Evolutionary conservation across 2,329 filamentous ascomycete genomes (phyloP).

Genomic region (Hymenoscyphus infarciens): DNA sequence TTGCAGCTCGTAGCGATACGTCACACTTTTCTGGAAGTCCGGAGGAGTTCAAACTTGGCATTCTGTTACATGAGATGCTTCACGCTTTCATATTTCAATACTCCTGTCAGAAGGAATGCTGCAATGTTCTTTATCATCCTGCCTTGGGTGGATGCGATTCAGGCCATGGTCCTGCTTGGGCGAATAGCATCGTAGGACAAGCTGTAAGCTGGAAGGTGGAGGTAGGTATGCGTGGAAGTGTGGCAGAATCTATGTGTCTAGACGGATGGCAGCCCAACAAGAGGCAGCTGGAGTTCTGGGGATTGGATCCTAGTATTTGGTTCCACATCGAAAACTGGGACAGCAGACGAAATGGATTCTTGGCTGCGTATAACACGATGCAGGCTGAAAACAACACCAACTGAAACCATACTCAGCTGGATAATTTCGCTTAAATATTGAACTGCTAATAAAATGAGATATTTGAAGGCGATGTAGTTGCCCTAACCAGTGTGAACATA

Average conservation of each 20-base stretch:
- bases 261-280: background rate
- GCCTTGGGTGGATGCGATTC: background rate
- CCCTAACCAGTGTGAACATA: no score
- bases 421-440: no score
- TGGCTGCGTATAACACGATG: no score
- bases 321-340: no score
- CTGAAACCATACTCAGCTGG: no score
- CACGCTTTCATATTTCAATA: background rate
- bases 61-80: background rate
- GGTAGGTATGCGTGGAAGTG: background rate
- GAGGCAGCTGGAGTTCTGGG: background rate
- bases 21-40: no score
- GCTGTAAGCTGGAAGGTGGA: background rate
- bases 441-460: no score
- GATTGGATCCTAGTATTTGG: background rate
- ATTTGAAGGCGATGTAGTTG: no score
- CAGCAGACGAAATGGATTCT: no score
- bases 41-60: conserved; percentile 16
- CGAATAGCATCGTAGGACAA: background rate
- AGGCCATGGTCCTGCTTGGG: background rate
- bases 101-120: background rate
- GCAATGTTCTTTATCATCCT: background rate
- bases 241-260: background rate
- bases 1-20: no score
- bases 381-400: no score